Conservation (phyloP, 192 early-diverging fungal species). For the Coemansia sp. region DNA sequence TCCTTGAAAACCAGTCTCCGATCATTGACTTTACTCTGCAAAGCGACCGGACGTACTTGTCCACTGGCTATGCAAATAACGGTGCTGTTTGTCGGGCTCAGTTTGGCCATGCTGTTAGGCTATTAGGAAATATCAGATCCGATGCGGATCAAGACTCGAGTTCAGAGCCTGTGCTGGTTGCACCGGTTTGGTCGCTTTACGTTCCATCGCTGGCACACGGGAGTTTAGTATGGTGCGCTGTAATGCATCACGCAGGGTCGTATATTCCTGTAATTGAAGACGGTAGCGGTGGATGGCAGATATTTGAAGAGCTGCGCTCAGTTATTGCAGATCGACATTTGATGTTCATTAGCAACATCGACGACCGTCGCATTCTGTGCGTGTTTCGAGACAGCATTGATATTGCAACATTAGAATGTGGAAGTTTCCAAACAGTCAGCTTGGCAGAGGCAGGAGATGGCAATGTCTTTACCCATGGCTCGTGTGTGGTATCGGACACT, state of each 20-base stretch:
- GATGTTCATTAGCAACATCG: slow-evolving; percentile 15
- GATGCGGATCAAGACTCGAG: not conserved
- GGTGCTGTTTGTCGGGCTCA: slow-evolving; percentile 21
- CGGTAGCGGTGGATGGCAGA: slow-evolving; percentile 18
- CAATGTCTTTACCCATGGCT: slow-evolving; percentile 31
- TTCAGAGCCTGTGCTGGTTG: not conserved
- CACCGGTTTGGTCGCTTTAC: slow-evolving; percentile 22
- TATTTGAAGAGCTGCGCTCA: slow-evolving; percentile 5
- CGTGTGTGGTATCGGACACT: not conserved
- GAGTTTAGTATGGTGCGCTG: not conserved
- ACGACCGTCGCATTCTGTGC: slow-evolving; percentile 11
- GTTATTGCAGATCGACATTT: slow-evolving; percentile 5
- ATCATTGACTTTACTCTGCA: slow-evolving; percentile 20
- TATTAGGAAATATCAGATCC: not conserved
- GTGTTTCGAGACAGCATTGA: slow-evolving; percentile 13
- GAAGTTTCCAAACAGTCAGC: not conserved
- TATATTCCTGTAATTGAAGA: slow-evolving; percentile 5
- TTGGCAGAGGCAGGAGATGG: not conserved
- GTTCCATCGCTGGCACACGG: not conserved
- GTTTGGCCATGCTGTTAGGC: slow-evolving; percentile 19
- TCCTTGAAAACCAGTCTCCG: slow-evolving; percentile 35
- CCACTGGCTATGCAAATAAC: slow-evolving; percentile 9
- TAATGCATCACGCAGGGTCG: slow-evolving; percentile 13
- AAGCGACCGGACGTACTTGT: slow-evolving; percentile 12
- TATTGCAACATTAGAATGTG: not conserved